phyloP scores from a whole-genome alignment of 2,329 filamentous ascomycete genomes.

The Rhynchosporium secalis region DNA sequence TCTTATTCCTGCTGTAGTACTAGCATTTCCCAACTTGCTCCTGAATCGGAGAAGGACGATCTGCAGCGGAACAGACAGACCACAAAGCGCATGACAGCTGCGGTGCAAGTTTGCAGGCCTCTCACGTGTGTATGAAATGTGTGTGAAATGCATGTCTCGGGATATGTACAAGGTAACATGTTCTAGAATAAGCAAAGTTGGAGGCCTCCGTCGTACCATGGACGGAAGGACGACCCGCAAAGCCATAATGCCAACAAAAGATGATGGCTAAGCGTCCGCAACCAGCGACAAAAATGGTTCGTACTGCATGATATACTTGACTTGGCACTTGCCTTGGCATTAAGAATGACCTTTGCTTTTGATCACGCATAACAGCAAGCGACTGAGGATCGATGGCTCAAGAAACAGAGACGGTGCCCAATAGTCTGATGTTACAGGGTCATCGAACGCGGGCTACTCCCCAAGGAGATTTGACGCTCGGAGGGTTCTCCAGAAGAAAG shows the following conservation, averaged over 20 bases:
- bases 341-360: conserved; percentile 1
- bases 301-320: background rate
- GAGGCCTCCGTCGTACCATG: background rate
- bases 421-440: background rate
- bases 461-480: background rate
- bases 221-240: conserved; percentile 1
- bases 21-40: background rate
- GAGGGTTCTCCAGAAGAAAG: background rate
- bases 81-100: background rate
- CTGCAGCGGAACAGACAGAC: conserved; percentile 13
- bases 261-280: background rate
- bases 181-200: conserved; percentile 6
- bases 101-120: background rate
- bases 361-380: background rate
- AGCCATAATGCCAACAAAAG: background rate
- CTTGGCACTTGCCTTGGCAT: conserved; percentile 4
- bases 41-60: conserved; percentile 16
- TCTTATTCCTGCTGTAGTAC: conserved; percentile 10
- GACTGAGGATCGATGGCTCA: background rate
- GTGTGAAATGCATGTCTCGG: conserved; percentile 6
- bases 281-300: background rate
- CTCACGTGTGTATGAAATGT: conserved; percentile 8
- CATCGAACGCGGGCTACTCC: background rate
- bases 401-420: background rate
- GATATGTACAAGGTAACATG: background rate